Evolutionary conservation across 2,329 filamentous ascomycete genomes (phyloP), one percentile per base, ranked within the genome.

Genomic region (Clarireedia monteithiana): DNA sequence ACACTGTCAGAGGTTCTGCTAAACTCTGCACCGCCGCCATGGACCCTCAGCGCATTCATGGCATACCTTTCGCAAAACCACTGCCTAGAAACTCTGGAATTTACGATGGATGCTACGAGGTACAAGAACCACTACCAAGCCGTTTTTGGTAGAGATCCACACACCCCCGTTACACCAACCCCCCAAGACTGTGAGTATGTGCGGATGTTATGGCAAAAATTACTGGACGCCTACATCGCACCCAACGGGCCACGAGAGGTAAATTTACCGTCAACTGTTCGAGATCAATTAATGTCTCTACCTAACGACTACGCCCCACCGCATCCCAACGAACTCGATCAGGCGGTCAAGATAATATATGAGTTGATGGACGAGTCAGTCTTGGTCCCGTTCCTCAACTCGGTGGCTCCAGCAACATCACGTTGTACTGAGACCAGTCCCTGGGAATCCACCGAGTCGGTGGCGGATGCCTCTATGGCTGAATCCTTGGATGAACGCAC

Each of bases 361-460:
- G 94, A 97, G 64, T 77, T 99, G 55, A 97, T 99, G 91, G 95
- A 96, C 66, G 94, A 97, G 69, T 96, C 91, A 3, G 89, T 97
- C 0, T 77, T 97, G 51, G 85, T 96, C 0, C 91, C 92, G 0
- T 99, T 97, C 68, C 78, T 97, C 53, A 92, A 96, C 60, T 68
- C 67, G 6, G 62, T 69, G 4, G 59, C 59, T 26, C 61, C 57
- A 30, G 27, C 27, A 23, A 50, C 64, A 27, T 57, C 66, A 57
- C 63, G 64, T 50, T 62, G 58, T 2, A 48, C 64, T 2, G 64
- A 66, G 12, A 59, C 62, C 4, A 65, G 59, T 52, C 66, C 67
- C 20, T 69, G 66, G 66, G 60, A 62, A 15, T 69, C 67, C 15
- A 58, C 63, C 44, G 67, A 69, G 44, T 65, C 65, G 14, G 64